Conservation (phyloP, 1,139 yeast genomes). For the Kluyveromyces sp. region DNA sequence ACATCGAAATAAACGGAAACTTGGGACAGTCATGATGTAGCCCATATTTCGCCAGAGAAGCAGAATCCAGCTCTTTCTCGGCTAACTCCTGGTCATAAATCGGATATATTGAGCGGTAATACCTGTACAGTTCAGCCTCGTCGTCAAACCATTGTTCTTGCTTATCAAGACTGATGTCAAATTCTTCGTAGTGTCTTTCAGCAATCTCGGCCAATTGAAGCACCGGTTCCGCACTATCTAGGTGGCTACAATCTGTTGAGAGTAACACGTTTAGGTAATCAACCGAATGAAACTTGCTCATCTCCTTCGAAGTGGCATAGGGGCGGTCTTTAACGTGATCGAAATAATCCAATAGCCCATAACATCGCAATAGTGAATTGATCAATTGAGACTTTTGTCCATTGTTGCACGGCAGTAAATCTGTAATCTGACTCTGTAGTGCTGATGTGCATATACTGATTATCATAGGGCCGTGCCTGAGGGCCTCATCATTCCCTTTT, state of each 20-base stretch:
- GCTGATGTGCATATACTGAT: conserved; percentile 24
- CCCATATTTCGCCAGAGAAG: conserved; percentile 33
- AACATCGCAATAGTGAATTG: conserved; percentile 20
- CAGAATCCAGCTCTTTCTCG: background rate
- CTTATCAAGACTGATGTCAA: conserved; percentile 3
- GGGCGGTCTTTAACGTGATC: conserved; percentile 20
- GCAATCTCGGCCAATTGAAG: conserved; percentile 4
- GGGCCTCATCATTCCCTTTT: too few species aligned
- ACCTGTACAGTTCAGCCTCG: conserved; percentile 8
- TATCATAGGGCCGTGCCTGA: too few species aligned
- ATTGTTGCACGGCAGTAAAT: conserved; percentile 29
- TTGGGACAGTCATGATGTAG: conserved; percentile 58
- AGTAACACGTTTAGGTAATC: conserved; percentile 18
- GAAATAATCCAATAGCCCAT: conserved; percentile 21
- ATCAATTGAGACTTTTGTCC: conserved; percentile 23
- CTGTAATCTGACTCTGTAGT: conserved; percentile 28
- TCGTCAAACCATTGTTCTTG: conserved; percentile 1
- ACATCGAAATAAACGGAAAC: conserved; percentile 48
- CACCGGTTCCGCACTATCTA: conserved; percentile 8
- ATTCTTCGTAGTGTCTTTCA: conserved; percentile 7
- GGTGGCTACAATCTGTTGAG: too few species aligned
- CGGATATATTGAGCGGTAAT: conserved; percentile 4
- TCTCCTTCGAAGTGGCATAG: conserved; percentile 13
- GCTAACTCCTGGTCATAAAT: conserved; percentile 1
- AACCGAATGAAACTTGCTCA: conserved; percentile 22